phyloP scores from a whole-genome alignment of 352 stramenopile genomes.

The Saprolegnia parasitica region DNA sequence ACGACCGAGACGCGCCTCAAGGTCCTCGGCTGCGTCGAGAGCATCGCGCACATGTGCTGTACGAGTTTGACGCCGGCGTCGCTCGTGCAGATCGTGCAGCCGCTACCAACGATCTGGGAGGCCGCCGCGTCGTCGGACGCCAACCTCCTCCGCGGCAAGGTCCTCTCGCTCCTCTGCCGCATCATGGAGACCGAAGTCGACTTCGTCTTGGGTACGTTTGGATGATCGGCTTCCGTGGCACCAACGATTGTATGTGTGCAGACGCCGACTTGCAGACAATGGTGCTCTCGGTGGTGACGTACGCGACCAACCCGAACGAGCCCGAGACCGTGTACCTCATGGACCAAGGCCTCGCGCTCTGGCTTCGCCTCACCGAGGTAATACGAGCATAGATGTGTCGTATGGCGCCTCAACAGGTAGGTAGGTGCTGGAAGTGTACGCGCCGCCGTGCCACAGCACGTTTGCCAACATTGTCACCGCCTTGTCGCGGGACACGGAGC shows the following conservation, averaged over 20 bases:
- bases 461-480: constrained; percentile 59
- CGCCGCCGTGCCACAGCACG: constrained; percentile 56
- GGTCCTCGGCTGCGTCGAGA: constrained; percentile 62
- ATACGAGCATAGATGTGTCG: no score
- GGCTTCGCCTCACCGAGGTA: constrained; percentile 35
- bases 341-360: constrained; percentile 73
- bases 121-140: constrained; percentile 49
- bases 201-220: constrained; percentile 3
- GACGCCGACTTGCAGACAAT: constrained; percentile 25
- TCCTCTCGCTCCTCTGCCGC: constrained; percentile 64
- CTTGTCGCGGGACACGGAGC: constrained; percentile 75
- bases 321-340: constrained; percentile 82
- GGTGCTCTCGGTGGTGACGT: constrained; percentile 36
- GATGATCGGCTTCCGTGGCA: not conserved
- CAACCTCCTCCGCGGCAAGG: constrained; percentile 77
- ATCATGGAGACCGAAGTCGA: constrained; percentile 44
- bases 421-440: constrained; percentile 49
- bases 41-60: constrained; percentile 63
- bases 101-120: constrained; percentile 65
- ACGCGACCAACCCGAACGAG: constrained; percentile 72
- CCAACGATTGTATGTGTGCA: not conserved
- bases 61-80: constrained; percentile 38
- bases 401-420: no score
- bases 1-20: constrained; percentile 70
- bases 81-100: constrained; percentile 60